phyloP scores from a whole-genome alignment of 805 yeast genomes.

The Wickerhamia fluorescens region DNA sequence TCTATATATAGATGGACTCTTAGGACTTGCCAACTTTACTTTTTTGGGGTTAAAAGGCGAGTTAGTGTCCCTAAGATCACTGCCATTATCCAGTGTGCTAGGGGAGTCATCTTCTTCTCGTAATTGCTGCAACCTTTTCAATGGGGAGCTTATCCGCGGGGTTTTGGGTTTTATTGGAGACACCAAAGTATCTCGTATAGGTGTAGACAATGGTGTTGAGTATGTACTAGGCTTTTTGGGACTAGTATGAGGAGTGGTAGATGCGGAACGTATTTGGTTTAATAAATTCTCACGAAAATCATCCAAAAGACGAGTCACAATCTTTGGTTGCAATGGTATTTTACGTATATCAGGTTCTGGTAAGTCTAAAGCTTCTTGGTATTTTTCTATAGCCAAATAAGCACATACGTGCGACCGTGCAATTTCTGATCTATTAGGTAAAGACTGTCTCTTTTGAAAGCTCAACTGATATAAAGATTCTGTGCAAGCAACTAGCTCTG shows the following conservation, averaged over 20 bases:
- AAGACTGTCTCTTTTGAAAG: constrained; percentile 41
- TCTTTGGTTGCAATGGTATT: constrained; percentile 52
- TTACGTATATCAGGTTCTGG: constrained; percentile 43
- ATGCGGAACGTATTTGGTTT: constrained; percentile 13
- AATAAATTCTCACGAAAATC: constrained; percentile 39
- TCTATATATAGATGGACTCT: constrained; percentile 7
- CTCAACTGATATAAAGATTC: constrained; percentile 45
- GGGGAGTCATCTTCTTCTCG: constrained; percentile 9
- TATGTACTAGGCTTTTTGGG: constrained; percentile 8
- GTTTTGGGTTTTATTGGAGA: constrained; percentile 7
- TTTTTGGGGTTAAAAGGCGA: constrained; percentile 22
- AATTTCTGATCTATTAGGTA: constrained; percentile 50
- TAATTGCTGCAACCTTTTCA: constrained; percentile 25
- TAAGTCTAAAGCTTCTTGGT: constrained; percentile 34
- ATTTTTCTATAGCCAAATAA: constrained; percentile 48
- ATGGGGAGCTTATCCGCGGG: constrained; percentile 31
- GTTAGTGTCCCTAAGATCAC: constrained; percentile 12
- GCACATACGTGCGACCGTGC: constrained; percentile 69
- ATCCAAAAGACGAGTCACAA: constrained; percentile 33
- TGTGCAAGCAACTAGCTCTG: constrained; percentile 31
- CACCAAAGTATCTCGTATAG: constrained; percentile 6
- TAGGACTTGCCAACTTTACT: constrained; percentile 5
- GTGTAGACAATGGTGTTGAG: constrained; percentile 1
- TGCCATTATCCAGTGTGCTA: constrained; percentile 4
- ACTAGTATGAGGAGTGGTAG: constrained; percentile 12